Base-by-base conservation (phyloP, 2,329 filamentous ascomycete species). In the Monilinia fructigena region DNA sequence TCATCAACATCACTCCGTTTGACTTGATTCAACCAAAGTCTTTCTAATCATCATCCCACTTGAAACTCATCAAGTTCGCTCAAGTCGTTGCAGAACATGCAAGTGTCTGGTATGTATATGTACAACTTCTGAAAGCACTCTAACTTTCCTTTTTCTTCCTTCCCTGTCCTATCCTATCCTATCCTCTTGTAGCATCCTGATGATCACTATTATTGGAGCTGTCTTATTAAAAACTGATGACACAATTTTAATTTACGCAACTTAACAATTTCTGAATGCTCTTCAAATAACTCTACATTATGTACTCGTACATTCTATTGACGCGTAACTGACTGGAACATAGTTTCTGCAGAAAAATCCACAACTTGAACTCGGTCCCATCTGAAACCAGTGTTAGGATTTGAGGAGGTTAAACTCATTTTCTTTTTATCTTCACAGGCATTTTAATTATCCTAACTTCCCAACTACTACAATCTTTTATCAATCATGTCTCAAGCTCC, bases 121-220 rank as follows among this genome's bases (percentile, higher is more conserved):
- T 65, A 48, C 52, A n/a, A 23, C 11, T 35, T 38, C 61, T 28
- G 14, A 50, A 53, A 18, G 16, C 40, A 53, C 23, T 18, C n/a
- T 14, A 26, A 20, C 4, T 31, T 48, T 45, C 45, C 31, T 35
- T 28, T 28, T 42, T 28, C 55, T 14, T 26, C 23, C 35, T 18
- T n/a, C 11, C 16, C 35, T 31, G 31, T 38, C 42, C 31, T 5
- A 35, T 35, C 31, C 31, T 35, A 35, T 35, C 31, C 31, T 35
- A 7, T n/a, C 26, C 35, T 28, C 31, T 35, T 56, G 59, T 50
- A 66, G 61, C 67, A 64, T 59, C 63, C 55, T 72, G 70, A 72
- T 72, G 70, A 71, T 61, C 63, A 45, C 66, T 65, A 68, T 71
- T 68, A 71, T 71, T 71, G 70, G 70, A 71, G 70, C 70, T 71